These are phyloP conservation scores for Candida michaelii DNA, from an alignment of 805 yeast genomes.

Conservation along the genomic window DNA sequence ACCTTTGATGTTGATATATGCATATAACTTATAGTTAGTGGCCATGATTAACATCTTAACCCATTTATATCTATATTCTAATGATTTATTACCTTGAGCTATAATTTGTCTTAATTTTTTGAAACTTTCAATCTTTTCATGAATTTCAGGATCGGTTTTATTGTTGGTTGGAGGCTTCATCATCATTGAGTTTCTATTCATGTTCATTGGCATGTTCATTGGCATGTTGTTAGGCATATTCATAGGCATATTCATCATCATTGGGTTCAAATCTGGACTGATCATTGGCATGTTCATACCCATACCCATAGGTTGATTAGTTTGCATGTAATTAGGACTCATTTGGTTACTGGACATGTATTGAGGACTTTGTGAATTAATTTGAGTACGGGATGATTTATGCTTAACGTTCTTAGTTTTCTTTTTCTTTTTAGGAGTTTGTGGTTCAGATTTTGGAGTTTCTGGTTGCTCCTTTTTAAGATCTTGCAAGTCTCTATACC, in stretches of 20 bases:
- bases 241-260: conserved; percentile 1
- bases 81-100: conserved; percentile 42
- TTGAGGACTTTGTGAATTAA: neutral
- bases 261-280: neutral
- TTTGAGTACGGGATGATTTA: neutral
- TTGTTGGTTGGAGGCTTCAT: conserved; percentile 5
- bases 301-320: conserved; percentile 1
- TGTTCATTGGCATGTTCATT: conserved; percentile 6
- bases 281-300: conserved; percentile 2
- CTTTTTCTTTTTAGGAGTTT: conserved; percentile 7
- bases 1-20: conserved; percentile 45
- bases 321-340: conserved; percentile 1
- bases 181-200: conserved; percentile 4
- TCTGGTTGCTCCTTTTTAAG: neutral
- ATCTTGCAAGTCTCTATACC: neutral
- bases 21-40: conserved; percentile 36
- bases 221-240: conserved; percentile 5
- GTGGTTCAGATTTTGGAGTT: conserved; percentile 1
- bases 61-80: conserved; percentile 43
- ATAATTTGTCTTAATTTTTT: conserved; percentile 33
- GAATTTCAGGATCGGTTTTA: conserved; percentile 20
- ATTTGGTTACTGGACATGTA: neutral
- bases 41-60: conserved; percentile 42
- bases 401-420: conserved; percentile 4
- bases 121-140: conserved; percentile 34